A percentile compares a stretch with the other conserved stretches of the same genome.
These are phyloP conservation scores for Aspergillus vadensis DNA, from an alignment of 2,329 filamentous ascomycete species.

Conservation along the genomic window DNA sequence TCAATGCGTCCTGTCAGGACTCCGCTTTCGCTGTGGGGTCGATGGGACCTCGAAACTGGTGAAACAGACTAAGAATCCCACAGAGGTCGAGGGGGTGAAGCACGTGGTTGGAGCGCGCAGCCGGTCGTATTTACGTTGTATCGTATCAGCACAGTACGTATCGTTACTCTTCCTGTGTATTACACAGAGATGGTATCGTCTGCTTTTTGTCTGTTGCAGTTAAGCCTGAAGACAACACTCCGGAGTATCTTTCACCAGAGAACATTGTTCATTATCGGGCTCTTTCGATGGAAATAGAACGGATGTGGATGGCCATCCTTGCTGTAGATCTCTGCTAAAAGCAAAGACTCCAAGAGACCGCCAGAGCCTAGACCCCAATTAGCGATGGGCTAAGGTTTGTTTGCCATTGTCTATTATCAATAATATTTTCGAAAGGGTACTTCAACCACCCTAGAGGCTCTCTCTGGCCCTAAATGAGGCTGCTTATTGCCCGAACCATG, in stretches of 20 bases:
- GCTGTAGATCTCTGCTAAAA: not conserved
- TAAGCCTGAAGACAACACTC: not conserved
- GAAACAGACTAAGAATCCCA: slow-evolving; percentile 10
- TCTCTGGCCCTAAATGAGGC: not conserved
- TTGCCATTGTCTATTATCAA: not conserved
- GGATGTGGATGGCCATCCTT: not conserved
- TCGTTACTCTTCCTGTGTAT: not conserved
- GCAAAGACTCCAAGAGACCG: not conserved
- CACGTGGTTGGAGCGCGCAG: slow-evolving; percentile 7
- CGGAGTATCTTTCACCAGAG: not conserved
- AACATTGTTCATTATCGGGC: not conserved
- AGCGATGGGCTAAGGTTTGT: not conserved
- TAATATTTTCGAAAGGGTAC: not conserved
- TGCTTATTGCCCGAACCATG: not conserved
- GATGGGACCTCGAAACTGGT: slow-evolving; percentile 4
- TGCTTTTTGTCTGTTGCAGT: not conserved
- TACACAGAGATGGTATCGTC: not conserved
- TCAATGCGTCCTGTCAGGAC: slow-evolving; percentile 11
- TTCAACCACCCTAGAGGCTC: not conserved
- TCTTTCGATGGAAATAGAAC: not conserved
- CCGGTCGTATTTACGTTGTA: not conserved
- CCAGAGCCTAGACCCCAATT: not conserved
- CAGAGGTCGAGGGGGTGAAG: not conserved
- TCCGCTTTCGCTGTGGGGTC: slow-evolving; percentile 5
- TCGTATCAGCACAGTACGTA: not conserved